Base-by-base conservation (phyloP, 306 rosid species). In the Vigna trinervia region DNA sequence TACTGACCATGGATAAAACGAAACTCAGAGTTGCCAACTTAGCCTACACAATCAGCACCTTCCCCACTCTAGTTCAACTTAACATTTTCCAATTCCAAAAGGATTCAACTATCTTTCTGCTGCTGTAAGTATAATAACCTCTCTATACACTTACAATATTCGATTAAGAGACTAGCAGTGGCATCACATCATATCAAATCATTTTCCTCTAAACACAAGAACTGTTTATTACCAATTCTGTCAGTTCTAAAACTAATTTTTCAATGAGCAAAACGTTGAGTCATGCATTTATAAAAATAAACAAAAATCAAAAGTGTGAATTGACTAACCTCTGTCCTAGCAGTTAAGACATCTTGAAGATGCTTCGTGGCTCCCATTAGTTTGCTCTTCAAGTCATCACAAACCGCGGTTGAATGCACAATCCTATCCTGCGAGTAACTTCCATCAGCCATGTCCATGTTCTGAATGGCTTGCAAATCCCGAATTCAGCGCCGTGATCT, bases 301-400 rank as follows among this genome's bases (percentile, higher is more conserved):
- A 12, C 14, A 60, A 60, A 30, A 1, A 60, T 30, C 8, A 60
- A 32, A 3, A 61, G 46, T 15, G 46, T 32, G 3, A 14, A 61
- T 34, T 34, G 50, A 81, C 17, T 2, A 74, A 92, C 98, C 91
- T 95, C 91, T 12, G 98, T 92, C 79, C 98, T 90, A 23, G 89
- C 64, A 20, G 96, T 95, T 75, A 95, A 81, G 71, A 95, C 97
- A 75, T 92, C 88, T 79, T 90, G 96, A 78, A 94, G 90, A 62
- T 85, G 84, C 78, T 94, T 92, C 0, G 97, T 94, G 32, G 95
- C 95, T 51, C 93, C 90, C 98, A 90, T 94, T 41, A 94, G 95
- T 75, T 58, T 92, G 77, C 86, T 67, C 85, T 90, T 94, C 86
- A 94, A 83, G 85, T 94, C 97, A 83, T 90, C 94, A 73, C 90